These are phyloP conservation scores for Mucuna pruriens DNA, from an alignment of 306 rosid genomes.

Conservation along the genomic window DNA sequence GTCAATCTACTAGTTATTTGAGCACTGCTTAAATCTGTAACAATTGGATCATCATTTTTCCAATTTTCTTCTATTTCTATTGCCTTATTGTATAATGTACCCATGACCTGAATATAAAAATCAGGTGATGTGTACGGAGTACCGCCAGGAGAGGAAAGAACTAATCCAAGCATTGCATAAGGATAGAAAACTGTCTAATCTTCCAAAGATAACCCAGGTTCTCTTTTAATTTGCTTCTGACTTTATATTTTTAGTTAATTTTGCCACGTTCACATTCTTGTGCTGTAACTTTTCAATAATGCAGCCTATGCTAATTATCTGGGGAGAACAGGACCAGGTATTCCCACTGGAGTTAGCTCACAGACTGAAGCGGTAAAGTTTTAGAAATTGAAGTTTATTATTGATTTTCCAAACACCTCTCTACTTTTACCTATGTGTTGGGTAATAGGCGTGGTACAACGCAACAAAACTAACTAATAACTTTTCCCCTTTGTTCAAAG, in stretches of 20 bases:
- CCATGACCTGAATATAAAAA: no score
- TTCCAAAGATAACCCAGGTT: constrained; percentile 80
- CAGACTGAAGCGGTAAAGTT: constrained; percentile 65
- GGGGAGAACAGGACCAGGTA: constrained; percentile 76
- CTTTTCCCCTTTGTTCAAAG: no score
- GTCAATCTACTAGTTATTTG: no score
- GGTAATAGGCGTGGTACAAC: no score
- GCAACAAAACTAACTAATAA: no score
- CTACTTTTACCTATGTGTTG: no score
- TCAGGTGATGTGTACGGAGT: constrained; percentile 69
- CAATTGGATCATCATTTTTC: no score
- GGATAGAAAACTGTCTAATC: constrained; percentile 63
- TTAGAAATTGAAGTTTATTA: background rate
- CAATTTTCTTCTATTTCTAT: no score
- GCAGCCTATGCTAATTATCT: constrained; percentile 70
- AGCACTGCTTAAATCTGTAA: no score
- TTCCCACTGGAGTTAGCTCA: constrained; percentile 84
- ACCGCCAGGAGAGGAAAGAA: constrained; percentile 64
- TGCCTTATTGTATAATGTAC: no score
- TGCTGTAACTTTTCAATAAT: constrained; percentile 13
- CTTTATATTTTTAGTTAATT: background rate
- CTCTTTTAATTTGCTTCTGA: background rate
- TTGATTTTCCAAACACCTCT: background rate
- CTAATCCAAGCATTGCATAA: constrained; percentile 66
- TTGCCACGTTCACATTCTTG: background rate